Evolutionary conservation across 2,329 filamentous ascomycete genomes (phyloP).

Genomic region (Stenocarpella maydis): DNA sequence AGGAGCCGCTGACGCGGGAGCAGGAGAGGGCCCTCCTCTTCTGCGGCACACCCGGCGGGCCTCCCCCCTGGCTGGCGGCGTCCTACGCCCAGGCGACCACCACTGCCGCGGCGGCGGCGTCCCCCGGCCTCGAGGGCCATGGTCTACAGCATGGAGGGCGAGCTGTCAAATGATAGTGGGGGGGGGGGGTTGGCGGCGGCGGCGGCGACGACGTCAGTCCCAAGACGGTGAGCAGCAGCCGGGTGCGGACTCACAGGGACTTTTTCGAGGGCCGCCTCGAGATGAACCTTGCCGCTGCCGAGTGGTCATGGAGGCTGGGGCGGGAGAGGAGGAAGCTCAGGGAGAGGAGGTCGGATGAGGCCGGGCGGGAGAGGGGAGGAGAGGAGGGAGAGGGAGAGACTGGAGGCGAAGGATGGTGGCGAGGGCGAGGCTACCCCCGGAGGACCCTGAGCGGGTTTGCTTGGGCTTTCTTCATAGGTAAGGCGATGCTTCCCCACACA

Average conservation of each 20-base stretch:
- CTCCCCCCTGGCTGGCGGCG: too few species aligned
- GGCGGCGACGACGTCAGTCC: too few species aligned
- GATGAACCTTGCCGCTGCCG: neutral
- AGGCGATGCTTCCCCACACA: too few species aligned
- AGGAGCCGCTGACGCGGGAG: neutral
- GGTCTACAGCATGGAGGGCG: neutral
- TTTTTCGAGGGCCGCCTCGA: neutral
- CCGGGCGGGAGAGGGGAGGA: neutral
- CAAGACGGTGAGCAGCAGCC: neutral
- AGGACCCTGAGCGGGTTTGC: neutral
- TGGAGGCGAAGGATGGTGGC: neutral
- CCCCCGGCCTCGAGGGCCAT: constrained; percentile 19
- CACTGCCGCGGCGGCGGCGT: too few species aligned
- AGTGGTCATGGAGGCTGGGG: neutral
- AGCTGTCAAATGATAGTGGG: too few species aligned
- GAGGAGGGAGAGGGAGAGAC: too few species aligned
- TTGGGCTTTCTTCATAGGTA: neutral
- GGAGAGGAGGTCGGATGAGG: neutral
- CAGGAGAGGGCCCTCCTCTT: neutral
- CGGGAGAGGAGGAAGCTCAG: neutral
- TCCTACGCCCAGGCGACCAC: too few species aligned
- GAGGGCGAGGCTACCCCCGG: neutral
- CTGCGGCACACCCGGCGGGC: too few species aligned
- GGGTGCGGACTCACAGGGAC: neutral
- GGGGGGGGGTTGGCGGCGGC: too few species aligned